Conservation (phyloP, 192 early-diverging fungal genomes). For the Linnemannia elongata region DNA sequence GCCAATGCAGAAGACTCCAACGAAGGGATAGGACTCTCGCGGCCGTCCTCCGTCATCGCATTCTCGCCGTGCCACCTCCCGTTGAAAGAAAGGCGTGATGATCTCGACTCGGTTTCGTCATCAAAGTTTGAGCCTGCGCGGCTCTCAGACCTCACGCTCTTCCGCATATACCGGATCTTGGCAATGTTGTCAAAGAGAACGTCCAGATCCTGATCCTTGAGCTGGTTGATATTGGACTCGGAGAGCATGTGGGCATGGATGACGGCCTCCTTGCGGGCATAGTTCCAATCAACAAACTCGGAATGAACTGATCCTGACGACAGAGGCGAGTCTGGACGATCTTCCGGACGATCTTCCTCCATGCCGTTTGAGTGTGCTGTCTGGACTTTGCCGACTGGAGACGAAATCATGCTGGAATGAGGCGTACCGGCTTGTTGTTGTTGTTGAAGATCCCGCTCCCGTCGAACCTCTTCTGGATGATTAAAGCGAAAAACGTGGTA, state of each 20-base stretch:
- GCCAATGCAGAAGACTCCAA: conserved; percentile 57
- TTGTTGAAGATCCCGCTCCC: conserved; percentile 65
- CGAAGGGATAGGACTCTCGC: conserved; percentile 62
- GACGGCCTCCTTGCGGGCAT: conserved; percentile 78
- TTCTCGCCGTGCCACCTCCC: conserved; percentile 43
- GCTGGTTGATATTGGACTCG: conserved; percentile 56
- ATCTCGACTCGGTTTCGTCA: conserved; percentile 56
- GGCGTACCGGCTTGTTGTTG: conserved; percentile 23
- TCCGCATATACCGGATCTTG: conserved; percentile 64
- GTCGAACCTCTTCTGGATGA: conserved; percentile 84
- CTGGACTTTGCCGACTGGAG: conserved; percentile 9
- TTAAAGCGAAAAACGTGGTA: conserved; percentile 90
- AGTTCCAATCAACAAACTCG: conserved; percentile 81
- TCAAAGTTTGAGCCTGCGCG: conserved; percentile 58
- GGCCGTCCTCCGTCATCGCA: conserved; percentile 59
- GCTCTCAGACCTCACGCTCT: conserved; percentile 64
- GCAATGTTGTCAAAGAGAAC: conserved; percentile 70
- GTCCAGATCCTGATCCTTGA: conserved; percentile 70
- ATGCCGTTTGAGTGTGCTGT: conserved; percentile 30
- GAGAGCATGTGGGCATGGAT: conserved; percentile 65
- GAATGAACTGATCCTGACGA: conserved; percentile 60
- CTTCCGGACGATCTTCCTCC: conserved; percentile 55
- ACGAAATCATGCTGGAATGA: conserved; percentile 35
- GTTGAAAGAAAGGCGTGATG: conserved; percentile 44
- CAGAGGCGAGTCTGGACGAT: conserved; percentile 53